Percentiles rank a stretch among this genome's conserved stretches.
phyloP scores from a whole-genome alignment of 257 asterid genomes.

The Primulina huaijiensis region DNA sequence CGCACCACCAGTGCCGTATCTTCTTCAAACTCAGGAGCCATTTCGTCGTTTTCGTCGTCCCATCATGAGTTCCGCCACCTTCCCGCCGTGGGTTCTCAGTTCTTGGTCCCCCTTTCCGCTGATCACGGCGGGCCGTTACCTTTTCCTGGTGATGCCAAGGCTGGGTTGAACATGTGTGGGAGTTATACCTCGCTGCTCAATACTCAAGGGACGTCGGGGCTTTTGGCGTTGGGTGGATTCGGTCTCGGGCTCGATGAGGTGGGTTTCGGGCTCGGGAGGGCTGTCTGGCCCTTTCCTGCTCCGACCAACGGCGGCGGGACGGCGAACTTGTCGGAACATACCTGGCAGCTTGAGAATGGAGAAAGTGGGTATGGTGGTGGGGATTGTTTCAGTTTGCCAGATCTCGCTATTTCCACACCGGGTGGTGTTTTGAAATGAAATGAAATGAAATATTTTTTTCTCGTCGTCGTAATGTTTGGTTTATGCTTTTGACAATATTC shows the following conservation, averaged over 20 bases:
- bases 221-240: background rate
- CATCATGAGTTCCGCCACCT: constrained; percentile 53
- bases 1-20: constrained; percentile 33
- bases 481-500: background rate
- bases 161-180: constrained; percentile 33
- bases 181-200: constrained; percentile 72
- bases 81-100: constrained; percentile 32
- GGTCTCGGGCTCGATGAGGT: background rate
- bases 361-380: background rate
- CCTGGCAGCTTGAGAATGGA: background rate
- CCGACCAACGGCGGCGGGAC: background rate
- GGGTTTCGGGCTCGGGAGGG: background rate
- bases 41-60: constrained; percentile 28
- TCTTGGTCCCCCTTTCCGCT: constrained; percentile 38
- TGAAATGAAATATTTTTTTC: background rate
- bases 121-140: constrained; percentile 35
- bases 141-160: constrained; percentile 22
- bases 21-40: background rate
- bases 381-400: constrained; percentile 1
- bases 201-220: constrained; percentile 34
- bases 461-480: background rate
- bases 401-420: background rate
- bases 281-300: background rate
- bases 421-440: background rate
- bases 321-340: background rate